Percentiles rank a stretch among this genome's conserved stretches.
These are phyloP conservation scores for Irpex rosettiformis DNA, from an alignment of 1,284 basidiomycete species.

Conservation along the genomic window DNA sequence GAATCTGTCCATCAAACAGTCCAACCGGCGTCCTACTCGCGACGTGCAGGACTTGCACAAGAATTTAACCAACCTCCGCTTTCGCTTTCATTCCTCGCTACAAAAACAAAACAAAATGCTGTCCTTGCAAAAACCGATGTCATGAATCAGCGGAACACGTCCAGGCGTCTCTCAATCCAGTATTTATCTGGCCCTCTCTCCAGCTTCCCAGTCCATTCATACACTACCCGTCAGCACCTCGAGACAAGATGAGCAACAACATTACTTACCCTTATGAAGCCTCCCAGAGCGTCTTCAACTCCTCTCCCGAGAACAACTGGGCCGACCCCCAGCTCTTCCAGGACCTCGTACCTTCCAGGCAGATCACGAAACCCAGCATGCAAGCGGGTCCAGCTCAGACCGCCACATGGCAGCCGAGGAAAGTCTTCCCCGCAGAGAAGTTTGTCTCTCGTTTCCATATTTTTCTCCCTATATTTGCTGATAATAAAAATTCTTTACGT, in stretches of 20 bases:
- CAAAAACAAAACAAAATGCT: neutral
- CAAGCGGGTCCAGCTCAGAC: constrained; percentile 4
- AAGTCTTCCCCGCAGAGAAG: constrained; percentile 23
- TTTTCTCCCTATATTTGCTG: neutral
- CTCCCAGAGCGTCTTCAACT: neutral
- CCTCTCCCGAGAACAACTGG: constrained; percentile 3
- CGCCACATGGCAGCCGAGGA: constrained; percentile 10
- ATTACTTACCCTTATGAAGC: constrained; percentile 1
- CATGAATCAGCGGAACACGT: neutral
- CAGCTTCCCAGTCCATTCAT: neutral
- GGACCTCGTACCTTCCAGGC: constrained; percentile 6
- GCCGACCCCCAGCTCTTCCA: constrained; percentile 11
- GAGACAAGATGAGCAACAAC: neutral
- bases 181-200: neutral
- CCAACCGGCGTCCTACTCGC: neutral
- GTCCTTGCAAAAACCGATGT: neutral
- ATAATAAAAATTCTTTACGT: neutral
- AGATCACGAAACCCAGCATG: constrained; percentile 11
- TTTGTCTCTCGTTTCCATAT: constrained; percentile 8
- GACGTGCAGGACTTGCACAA: neutral
- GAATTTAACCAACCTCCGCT: neutral
- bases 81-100: neutral
- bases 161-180: neutral
- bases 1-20: neutral
- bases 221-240: neutral